A percentile compares a stretch with the other conserved stretches of the same genome.
Evolutionary conservation across 2,329 filamentous ascomycete genomes (phyloP).

Genomic region (Neocatenulostroma microsporum): DNA sequence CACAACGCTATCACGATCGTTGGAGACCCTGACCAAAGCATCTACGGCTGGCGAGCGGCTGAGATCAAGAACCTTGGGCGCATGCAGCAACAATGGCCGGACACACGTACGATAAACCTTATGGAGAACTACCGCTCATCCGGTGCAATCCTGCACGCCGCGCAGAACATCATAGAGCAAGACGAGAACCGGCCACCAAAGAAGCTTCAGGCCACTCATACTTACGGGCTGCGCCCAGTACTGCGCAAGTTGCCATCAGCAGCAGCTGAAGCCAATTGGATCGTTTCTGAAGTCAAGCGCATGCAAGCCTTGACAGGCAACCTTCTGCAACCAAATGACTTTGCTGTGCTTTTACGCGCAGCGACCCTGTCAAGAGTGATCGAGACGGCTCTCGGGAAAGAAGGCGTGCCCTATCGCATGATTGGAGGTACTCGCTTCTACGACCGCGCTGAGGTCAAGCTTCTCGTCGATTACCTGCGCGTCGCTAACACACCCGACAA

Average conservation of each 20-base stretch:
- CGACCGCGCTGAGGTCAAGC: constrained; percentile 80
- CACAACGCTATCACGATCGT: constrained; percentile 81
- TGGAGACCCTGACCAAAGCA: constrained; percentile 94
- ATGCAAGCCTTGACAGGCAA: constrained; percentile 62
- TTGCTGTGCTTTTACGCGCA: constrained; percentile 81
- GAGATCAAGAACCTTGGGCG: constrained; percentile 81
- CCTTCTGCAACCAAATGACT: constrained; percentile 66
- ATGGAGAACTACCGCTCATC: constrained; percentile 95
- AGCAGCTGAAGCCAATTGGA: constrained; percentile 74
- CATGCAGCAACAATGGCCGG: constrained; percentile 67
- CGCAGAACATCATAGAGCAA: constrained; percentile 83
- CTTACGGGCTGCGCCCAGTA: constrained; percentile 69
- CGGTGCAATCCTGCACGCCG: constrained; percentile 69
- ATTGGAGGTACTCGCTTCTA: constrained; percentile 87
- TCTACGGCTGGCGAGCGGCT: constrained; percentile 90
- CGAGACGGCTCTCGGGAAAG: constrained; percentile 70
- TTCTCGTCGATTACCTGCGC: constrained; percentile 78
- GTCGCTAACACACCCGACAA: constrained; percentile 78
- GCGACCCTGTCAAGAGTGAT: constrained; percentile 77
- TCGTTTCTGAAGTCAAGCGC: constrained; percentile 74
- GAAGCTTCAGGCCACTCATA: constrained; percentile 69
- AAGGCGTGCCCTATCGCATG: constrained; percentile 84
- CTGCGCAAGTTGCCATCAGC: constrained; percentile 65
- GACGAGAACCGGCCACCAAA: constrained; percentile 76
- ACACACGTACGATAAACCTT: constrained; percentile 73